Base-by-base conservation (phyloP, 2,329 filamentous ascomycete genomes). In the Falciphora oryzae region DNA sequence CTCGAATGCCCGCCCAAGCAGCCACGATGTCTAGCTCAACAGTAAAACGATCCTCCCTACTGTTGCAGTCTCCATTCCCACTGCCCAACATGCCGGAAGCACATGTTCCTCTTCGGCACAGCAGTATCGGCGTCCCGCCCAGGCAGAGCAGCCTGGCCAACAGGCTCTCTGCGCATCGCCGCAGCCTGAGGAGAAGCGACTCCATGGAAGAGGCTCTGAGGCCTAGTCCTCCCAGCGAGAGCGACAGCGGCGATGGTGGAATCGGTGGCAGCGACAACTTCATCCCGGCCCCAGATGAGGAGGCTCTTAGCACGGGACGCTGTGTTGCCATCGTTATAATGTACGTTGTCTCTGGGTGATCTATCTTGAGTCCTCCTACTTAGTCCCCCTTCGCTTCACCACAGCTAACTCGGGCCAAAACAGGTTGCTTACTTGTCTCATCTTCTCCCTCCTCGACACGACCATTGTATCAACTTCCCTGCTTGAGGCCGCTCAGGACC, bases 391-490 rank as follows among this genome's bases (percentile, higher is more conserved):
- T 35, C 2, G 25, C 16, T 29, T 31, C 16, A 13, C 53, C 60
- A 50, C 60, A 44, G 18, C 59, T 61, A 61, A 61, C 59, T 50
- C n/a, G 22, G 4, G n/a, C 18, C 14, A 53, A 50, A 29, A 60
- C 31, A 70, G 69, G 56, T 65, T 71, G 16, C 44, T 71, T 13
- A n/a, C 65, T 3, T 68, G 68, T 14, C 68, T 71, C 38, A 67
- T 71, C 32, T 70, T 71, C 62, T 71, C 69, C 5, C 65, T 71
- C 5, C 62, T 71, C 10, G 69, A 71, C 44, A 70, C 68, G 22
- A 70, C 69, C 2, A 68, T 71, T 13, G 65, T 71, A 8, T 71
- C 69, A 3, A 71, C 69, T 3, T 71, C 69, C 2, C 69, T 71
- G 0, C 63, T 71, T 0, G 65, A 68, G 1, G 66, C 69, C 5